Conservation (phyloP, 345 rosid genomes). For the Citrus reticulata region DNA sequence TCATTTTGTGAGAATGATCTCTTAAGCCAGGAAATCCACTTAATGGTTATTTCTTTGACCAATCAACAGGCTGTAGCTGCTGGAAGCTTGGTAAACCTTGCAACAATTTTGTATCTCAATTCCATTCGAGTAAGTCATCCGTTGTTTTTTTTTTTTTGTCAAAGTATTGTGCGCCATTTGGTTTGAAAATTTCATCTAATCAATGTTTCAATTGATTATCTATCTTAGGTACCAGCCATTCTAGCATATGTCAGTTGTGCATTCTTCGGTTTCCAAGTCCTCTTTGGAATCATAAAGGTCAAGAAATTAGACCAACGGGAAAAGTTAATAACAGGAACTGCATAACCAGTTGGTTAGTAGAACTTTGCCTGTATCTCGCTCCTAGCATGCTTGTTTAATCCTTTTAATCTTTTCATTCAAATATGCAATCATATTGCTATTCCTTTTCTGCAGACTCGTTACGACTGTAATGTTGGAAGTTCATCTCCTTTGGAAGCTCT, state of each 20-base stretch:
- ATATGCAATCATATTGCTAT: neutral
- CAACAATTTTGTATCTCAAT: constrained; percentile 83
- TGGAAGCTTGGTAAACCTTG: constrained; percentile 92
- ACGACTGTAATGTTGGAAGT: constrained; percentile 2
- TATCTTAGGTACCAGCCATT: constrained; percentile 66
- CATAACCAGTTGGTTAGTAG: constrained; percentile 44
- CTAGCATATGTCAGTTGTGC: constrained; percentile 64
- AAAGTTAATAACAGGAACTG: constrained; percentile 88
- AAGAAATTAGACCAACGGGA: constrained; percentile 80
- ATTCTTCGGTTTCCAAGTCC: constrained; percentile 75
- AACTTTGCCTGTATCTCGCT: neutral
- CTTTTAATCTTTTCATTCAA: neutral
- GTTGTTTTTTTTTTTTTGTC: neutral
- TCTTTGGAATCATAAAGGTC: constrained; percentile 76
- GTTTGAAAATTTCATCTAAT: neutral
- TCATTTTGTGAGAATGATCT: neutral
- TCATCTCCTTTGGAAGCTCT: neutral
- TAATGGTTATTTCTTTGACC: constrained; percentile 8
- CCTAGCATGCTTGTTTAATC: neutral
- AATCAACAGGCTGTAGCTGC: constrained; percentile 85
- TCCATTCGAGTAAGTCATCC: constrained; percentile 67
- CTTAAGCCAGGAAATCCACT: neutral
- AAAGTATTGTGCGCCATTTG: neutral
- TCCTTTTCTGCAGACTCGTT: neutral
- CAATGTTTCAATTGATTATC: constrained; percentile 8